A percentile compares a stretch with the other conserved stretches of the same genome.
phyloP scores from a whole-genome alignment of 2,329 filamentous ascomycete species.

The Cordyceps sp. region DNA sequence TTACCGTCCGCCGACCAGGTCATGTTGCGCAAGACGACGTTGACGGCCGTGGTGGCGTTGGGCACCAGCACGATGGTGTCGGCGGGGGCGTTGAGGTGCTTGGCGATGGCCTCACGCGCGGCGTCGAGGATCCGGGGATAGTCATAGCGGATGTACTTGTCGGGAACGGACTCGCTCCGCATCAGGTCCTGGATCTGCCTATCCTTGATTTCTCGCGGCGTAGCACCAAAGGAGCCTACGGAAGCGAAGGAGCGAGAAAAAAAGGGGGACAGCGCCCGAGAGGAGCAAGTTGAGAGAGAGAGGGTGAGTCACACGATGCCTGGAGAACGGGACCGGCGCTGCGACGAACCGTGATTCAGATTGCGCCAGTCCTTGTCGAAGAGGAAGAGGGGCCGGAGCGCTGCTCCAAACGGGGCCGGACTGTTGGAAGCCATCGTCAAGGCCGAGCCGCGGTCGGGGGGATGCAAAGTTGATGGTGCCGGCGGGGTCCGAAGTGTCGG shows the following conservation, averaged over 20 bases:
- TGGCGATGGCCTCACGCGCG: not conserved
- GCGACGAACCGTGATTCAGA: constrained; percentile 1
- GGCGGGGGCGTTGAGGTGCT: not conserved
- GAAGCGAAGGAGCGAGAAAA: too few species aligned
- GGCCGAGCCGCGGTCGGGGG: too few species aligned
- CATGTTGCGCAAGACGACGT: not conserved
- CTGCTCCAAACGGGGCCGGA: not conserved
- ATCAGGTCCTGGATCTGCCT: not conserved
- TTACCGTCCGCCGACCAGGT: not conserved
- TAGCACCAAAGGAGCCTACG: not conserved
- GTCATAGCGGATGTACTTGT: not conserved
- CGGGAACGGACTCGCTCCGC: not conserved
- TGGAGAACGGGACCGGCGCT: too few species aligned
- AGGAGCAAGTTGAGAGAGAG: too few species aligned
- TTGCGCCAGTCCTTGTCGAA: not conserved
- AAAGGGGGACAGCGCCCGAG: too few species aligned
- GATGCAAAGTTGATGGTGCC: too few species aligned
- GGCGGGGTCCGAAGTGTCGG: too few species aligned
- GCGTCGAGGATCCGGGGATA: not conserved
- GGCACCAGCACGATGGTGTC: not conserved
- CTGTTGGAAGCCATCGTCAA: not conserved
- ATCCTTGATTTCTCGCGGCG: not conserved
- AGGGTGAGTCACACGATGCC: too few species aligned
- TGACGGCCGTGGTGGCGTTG: not conserved
- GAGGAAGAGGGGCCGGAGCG: not conserved